Conservation (phyloP, 768 basidiomycete species). For the Lactarius psammicola region DNA sequence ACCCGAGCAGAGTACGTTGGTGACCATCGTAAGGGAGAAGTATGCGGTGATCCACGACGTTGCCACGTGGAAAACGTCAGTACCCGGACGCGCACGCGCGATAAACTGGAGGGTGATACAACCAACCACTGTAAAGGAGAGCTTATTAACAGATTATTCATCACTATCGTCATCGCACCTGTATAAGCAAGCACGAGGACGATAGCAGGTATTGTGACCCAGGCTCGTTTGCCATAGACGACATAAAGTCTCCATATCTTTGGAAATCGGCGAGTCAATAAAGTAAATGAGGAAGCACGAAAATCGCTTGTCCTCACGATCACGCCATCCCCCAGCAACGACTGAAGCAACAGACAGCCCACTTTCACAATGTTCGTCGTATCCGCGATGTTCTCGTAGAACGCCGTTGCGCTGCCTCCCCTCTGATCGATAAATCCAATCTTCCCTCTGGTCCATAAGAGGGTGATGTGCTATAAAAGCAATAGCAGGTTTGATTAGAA, state of each 20-base stretch:
- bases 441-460: neutral
- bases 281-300: neutral
- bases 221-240: neutral
- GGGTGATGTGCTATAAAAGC: neutral
- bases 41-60: constrained; percentile 3
- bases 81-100: neutral
- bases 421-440: neutral
- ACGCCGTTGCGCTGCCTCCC: neutral
- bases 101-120: neutral
- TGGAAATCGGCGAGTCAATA: neutral
- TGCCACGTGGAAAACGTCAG: neutral
- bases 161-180: neutral
- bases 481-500: neutral
- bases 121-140: neutral
- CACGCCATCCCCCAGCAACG: neutral
- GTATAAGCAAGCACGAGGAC: neutral
- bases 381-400: constrained; percentile 3
- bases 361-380: neutral
- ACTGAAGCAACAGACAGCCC: neutral
- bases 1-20: constrained; percentile 8
- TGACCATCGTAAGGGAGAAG: neutral
- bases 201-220: neutral
- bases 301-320: neutral
- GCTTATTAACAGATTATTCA: neutral
- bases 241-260: constrained; percentile 4